Base-by-base conservation (phyloP, 208 protist genomes). In the Wallacemonas collosoma region DNA sequence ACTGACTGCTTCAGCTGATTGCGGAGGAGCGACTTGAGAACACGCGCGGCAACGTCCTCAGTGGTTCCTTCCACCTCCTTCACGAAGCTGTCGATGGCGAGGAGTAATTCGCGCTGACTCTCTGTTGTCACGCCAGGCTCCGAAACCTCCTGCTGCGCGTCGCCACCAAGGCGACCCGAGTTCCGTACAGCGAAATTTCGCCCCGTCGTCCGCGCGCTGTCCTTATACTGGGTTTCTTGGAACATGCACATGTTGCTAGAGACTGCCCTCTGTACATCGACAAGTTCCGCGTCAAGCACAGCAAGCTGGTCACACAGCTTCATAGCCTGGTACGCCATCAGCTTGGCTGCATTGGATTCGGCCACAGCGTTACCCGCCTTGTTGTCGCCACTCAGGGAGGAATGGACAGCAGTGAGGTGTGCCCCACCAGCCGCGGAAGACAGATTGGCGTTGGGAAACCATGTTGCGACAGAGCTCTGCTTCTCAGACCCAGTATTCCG, bases 171-270 rank as follows among this genome's bases (percentile, higher is more conserved):
- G 45, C 93, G 79, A 9, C 75, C 68, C 45, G 82, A 82, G 68
- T 97, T 97, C 56, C 93, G 89, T 3, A 80, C 53, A 40, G 93
- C 93, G 71, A 97, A 97, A 60, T 81, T 70, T 39, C 87, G 88
- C 5, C 93, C 93, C 35, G 76, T 83, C 11, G 78, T 82, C 68
- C 92, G 88, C 43, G 93, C 93, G 72, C 87, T 77, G 17, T 93
- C 85, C 58, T 86, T 82, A 63, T 84, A 90, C 51, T 78, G 78
- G 36, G 88, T 75, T 64, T 93, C 85, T 75, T 95, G 89, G 65
- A 97, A 78, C 72, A 94, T 76, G 38, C 87, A 82, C 87, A 95
- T 89, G 36, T 81, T 87, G 45, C 85, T 77, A 0, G 88, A 89
- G 14, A 87, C 90, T 0, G 61, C 78, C 72, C 89, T 94, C 75